These are phyloP conservation scores for Aureococcus anophagefferens DNA, from an alignment of 108 stramenopile genomes.

Conservation along the genomic window DNA sequence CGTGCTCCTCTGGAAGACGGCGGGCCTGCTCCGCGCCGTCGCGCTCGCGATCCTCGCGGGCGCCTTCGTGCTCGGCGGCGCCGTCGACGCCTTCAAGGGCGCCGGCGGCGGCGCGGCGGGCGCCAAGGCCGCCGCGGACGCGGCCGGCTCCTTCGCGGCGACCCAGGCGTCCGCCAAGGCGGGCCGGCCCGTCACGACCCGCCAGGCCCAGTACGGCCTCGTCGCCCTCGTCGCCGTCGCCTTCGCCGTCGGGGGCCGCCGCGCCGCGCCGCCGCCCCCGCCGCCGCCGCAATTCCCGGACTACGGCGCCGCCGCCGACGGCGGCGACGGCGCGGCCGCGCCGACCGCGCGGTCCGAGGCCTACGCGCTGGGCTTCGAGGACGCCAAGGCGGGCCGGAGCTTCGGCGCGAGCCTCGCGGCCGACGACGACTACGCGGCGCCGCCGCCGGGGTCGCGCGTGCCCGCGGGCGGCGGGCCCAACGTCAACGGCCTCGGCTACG, in stretches of 20 bases:
- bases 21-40: neutral
- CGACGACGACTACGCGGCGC: no score
- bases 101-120: neutral
- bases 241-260: neutral
- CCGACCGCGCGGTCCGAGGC: neutral
- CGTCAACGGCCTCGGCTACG: no score
- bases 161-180: neutral
- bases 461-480: no score
- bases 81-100: neutral
- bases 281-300: neutral
- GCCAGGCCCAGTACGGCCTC: neutral
- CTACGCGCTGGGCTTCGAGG: neutral
- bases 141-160: neutral
- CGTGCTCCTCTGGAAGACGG: no score
- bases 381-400: neutral
- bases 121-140: neutral
- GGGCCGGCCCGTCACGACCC: neutral
- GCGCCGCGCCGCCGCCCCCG: neutral
- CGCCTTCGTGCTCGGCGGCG: neutral
- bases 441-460: no score
- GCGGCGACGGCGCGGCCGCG: neutral
- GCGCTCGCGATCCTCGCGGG: neutral
- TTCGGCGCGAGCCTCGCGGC: no score
- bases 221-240: neutral
- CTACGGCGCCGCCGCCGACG: neutral